These are phyloP conservation scores for Yarrowia galli DNA, from an alignment of 1,139 yeast species.

Conservation along the genomic window DNA sequence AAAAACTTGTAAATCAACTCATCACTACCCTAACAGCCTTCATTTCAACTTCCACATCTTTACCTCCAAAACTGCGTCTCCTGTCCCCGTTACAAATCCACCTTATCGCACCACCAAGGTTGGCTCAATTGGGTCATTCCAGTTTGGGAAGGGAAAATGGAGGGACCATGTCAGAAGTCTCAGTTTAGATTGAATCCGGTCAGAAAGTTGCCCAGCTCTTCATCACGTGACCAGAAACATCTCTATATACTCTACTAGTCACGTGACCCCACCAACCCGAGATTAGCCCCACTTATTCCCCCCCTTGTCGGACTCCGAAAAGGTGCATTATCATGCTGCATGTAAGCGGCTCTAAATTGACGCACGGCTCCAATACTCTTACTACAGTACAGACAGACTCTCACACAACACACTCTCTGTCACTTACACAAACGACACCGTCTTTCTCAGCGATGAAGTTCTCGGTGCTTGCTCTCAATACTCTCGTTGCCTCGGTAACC, in stretches of 20 bases:
- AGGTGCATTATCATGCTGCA: neutral
- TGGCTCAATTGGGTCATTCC: neutral
- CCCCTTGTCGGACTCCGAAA: neutral
- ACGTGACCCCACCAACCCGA: neutral
- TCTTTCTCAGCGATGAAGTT: neutral
- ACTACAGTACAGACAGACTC: no score
- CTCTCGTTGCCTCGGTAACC: slow-evolving; percentile 1
- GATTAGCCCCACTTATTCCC: neutral
- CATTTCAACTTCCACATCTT: no score
- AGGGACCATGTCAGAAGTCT: no score
- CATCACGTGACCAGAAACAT: neutral
- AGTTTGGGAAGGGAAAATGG: no score
- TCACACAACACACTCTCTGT: neutral
- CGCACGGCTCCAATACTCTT: slow-evolving; percentile 25
- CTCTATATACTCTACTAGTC: no score
- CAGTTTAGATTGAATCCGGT: no score
- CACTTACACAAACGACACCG: neutral
- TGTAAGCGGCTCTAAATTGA: neutral
- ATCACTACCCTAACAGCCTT: no score
- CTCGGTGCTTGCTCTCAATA: slow-evolving; percentile 2
- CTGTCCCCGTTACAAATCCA: no score
- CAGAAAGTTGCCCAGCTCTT: neutral
- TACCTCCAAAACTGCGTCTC: no score
- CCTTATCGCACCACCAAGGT: neutral
- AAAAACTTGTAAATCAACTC: no score